phyloP scores from a whole-genome alignment of 352 stramenopile species.

The Phytophthora pini region DNA sequence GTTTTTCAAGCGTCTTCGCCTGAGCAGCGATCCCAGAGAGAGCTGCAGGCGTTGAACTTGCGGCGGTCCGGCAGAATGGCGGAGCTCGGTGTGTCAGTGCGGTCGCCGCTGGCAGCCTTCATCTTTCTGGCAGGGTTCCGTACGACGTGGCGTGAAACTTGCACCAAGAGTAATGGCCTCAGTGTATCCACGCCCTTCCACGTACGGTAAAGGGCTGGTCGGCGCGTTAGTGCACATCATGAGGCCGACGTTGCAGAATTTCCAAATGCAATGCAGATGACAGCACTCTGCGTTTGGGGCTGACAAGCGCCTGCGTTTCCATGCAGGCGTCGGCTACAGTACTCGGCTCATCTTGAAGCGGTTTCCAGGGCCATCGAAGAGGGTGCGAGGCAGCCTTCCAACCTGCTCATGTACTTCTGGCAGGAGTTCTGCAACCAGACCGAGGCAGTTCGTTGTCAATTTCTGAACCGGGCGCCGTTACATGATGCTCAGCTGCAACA shows the following conservation, averaged over 20 bases:
- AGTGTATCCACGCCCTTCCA: slow-evolving; percentile 27
- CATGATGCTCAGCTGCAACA: slow-evolving; percentile 20
- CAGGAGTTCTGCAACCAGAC: too few relatives aligned
- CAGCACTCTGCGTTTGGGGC: neutral
- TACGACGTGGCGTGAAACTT: slow-evolving; percentile 16
- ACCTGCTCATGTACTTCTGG: too few relatives aligned
- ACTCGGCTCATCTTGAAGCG: slow-evolving; percentile 11
- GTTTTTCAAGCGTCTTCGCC: too few relatives aligned
- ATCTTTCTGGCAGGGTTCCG: slow-evolving; percentile 1
- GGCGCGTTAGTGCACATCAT: neutral
- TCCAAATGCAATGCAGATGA: slow-evolving; percentile 1
- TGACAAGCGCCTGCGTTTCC: slow-evolving; percentile 12
- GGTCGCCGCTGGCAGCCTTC: slow-evolving; percentile 1
- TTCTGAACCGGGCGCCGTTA: slow-evolving; percentile 16
- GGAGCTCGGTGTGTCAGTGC: neutral
- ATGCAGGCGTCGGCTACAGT: slow-evolving; percentile 10
- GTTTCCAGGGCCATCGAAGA: neutral
- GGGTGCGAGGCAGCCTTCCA: too few relatives aligned
- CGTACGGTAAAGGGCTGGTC: slow-evolving; percentile 21
- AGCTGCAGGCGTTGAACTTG: slow-evolving; percentile 4
- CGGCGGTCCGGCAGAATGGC: neutral
- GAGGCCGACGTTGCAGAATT: neutral
- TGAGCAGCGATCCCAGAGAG: slow-evolving; percentile 1
- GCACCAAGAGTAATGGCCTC: slow-evolving; percentile 2
- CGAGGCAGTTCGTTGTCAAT: neutral